Base-by-base conservation (phyloP, 2,329 filamentous ascomycete species). In the Aspergillus sp. region DNA sequence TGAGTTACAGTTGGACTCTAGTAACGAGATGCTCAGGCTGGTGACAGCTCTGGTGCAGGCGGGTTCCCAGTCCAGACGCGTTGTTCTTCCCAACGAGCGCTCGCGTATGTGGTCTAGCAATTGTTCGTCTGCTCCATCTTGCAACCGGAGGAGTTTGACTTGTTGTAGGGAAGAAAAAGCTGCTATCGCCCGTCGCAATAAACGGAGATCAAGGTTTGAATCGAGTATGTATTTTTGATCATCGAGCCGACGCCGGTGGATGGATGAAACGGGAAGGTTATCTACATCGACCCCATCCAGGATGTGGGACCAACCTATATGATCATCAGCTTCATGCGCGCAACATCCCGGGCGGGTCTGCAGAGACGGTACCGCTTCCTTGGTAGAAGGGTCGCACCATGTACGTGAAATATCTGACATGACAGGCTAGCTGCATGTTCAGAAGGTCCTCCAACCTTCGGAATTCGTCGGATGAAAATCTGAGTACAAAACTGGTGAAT, bases 21-120 rank as follows among this genome's bases (percentile, higher is more conserved):
- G 73, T 3, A 89, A 75, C 3, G 87, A 86, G 19, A 80, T 74
- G 7, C 83, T 82, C 23, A 90, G 79, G 2, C 83, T 88, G 61
- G 80, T 83, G 5, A 86, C 81, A 32, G 84, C 86, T 68, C 87
- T 85, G 10, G 83, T 81, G 67, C 86, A 90, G 17, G 88, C 87
- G 13, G 81, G 79, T 47, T 83, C 82, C 87, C 87, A 90, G 64
- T 83, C 80, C 23, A 87, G 77, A 62, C 83, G 78, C 13, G 84
- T 77, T 15, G 82, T 74, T 19, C 79, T 74, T 58, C 77, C 78
- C 38, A 72, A 68, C 48, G 80, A 77, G 59, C 81, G 78, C 51
- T 80, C 74, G 50, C 79, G 77, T 48, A 87, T 78, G 64, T 83
- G 84, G 15, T 79, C 76, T 49, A 84, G 75, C 13, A 88, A 77